These are phyloP conservation scores for Diaporthe vaccinii DNA, from an alignment of 2,329 filamentous ascomycete genomes.

Conservation along the genomic window DNA sequence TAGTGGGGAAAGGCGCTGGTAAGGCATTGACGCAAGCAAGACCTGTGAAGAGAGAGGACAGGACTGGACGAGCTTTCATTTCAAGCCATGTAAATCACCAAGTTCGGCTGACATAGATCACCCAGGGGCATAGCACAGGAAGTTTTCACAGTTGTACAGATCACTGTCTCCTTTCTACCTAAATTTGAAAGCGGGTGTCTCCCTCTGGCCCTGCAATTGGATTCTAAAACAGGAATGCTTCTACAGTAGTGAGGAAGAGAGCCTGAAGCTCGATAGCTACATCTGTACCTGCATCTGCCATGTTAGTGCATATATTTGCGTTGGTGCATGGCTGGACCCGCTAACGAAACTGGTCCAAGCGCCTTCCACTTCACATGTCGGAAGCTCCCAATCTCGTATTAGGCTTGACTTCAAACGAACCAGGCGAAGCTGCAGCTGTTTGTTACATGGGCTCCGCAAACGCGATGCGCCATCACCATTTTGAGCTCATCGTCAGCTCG, in stretches of 20 bases:
- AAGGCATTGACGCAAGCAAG: slow-evolving; percentile 28
- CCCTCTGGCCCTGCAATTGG: neutral
- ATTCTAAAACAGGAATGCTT: too few relatives aligned
- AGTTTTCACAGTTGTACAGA: slow-evolving; percentile 35
- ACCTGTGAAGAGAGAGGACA: neutral
- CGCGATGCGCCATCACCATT: slow-evolving; percentile 22
- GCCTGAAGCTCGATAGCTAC: neutral
- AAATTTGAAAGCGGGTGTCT: neutral
- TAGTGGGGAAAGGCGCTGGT: neutral
- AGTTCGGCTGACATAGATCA: slow-evolving; percentile 22
- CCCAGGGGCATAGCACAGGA: slow-evolving; percentile 20
- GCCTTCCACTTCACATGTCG: slow-evolving; percentile 26
- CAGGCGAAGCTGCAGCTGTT: neutral
- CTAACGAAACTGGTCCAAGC: neutral
- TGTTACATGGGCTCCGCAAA: slow-evolving; percentile 12
- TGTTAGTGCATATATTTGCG: slow-evolving; percentile 21
- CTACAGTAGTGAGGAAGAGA: neutral
- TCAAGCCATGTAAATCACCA: slow-evolving; percentile 6
- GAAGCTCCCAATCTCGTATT: neutral
- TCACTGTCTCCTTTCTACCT: neutral
- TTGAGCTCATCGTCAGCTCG: slow-evolving; percentile 17
- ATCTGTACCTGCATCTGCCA: slow-evolving; percentile 18
- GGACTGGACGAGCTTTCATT: neutral
- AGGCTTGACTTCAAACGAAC: neutral
- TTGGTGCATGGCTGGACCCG: neutral